Evolutionary conservation across 306 rosid genomes (phyloP), one percentile per base, ranked within the genome.

Genomic region (Sicyos baderoa): DNA sequence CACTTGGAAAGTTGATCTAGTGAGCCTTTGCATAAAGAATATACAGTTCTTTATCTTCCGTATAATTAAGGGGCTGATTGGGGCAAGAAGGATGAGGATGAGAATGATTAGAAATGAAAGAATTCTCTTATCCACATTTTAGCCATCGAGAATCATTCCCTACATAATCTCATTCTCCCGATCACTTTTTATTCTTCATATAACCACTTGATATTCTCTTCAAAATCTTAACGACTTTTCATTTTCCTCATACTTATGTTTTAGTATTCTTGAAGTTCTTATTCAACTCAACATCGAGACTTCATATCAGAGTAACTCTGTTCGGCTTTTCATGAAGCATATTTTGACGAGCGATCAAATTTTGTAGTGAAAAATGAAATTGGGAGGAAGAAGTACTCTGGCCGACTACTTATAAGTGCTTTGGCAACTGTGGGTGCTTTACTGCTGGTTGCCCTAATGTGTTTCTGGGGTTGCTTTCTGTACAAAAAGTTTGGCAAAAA

Each of bases 391-490:
- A 94, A 90, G 66, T 89, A 89, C 82, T 88, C 97, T 63, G 99
- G 92, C 18, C 84, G 96, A 59, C 85, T 94, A 58, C 86, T 94
- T 76, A 94, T 90, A 73, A 94, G 99, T 86, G 99, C 99, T 73
- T 88, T 88, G 23, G 99, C 99, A 74, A 94, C 99, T 73, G 95
- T 94, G 76, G 99, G 99, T 16, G 99, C 96, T 44, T 80, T 94
- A 50, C 97, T 94, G 79, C 86, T 94, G 83, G 99, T 93, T 48
- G 99, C 99, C 72, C 99, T 93, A 56, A 93, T 93, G 99, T 93
- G 99, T 78, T 93, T 93, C 83, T 93, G 99, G 99, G 99, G 99
- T 70, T 93, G 99, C 83, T 93, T 88, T 76, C 90, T 93, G 17
- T 93, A 90, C 67, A 93, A 90, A 65, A 93, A 86, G 82, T 90